These are phyloP conservation scores for Mucuna pruriens DNA, from an alignment of 306 rosid genomes.

Conservation along the genomic window DNA sequence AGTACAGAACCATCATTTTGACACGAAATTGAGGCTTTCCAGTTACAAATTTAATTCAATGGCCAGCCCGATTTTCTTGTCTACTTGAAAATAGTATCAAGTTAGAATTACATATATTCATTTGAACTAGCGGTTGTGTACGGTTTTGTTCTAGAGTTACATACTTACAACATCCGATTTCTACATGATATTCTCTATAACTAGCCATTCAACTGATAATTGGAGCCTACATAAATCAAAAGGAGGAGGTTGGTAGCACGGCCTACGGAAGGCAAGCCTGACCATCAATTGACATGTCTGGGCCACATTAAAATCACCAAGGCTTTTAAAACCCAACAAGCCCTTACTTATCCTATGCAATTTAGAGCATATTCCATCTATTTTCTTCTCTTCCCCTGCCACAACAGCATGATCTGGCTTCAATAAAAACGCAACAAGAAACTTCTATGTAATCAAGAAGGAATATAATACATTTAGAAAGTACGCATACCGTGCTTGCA, in stretches of 20 bases:
- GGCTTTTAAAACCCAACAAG: constrained; percentile 4
- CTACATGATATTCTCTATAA: constrained; percentile 17
- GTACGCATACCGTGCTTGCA: constrained; percentile 59
- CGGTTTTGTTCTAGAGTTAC: constrained; percentile 32
- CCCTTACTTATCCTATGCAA: background rate
- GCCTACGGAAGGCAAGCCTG: constrained; percentile 13
- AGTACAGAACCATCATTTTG: constrained; percentile 7
- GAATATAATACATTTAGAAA: background rate
- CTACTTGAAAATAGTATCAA: background rate
- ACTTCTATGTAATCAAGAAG: background rate
- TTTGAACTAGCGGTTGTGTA: background rate
- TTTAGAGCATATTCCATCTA: constrained; percentile 35
- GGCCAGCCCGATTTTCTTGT: background rate
- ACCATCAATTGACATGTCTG: constrained; percentile 11
- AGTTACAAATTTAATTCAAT: background rate
- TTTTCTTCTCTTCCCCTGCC: constrained; percentile 92
- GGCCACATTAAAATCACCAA: constrained; percentile 34
- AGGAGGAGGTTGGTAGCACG: constrained; percentile 10
- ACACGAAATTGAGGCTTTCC: background rate
- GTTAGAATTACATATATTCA: constrained; percentile 27
- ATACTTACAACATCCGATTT: background rate
- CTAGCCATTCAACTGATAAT: constrained; percentile 22
- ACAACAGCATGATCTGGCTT: constrained; percentile 31
- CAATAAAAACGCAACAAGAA: constrained; percentile 26
- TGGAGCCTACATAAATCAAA: background rate